phyloP scores from a whole-genome alignment of 257 asterid species.

The Gentiana straminea region DNA sequence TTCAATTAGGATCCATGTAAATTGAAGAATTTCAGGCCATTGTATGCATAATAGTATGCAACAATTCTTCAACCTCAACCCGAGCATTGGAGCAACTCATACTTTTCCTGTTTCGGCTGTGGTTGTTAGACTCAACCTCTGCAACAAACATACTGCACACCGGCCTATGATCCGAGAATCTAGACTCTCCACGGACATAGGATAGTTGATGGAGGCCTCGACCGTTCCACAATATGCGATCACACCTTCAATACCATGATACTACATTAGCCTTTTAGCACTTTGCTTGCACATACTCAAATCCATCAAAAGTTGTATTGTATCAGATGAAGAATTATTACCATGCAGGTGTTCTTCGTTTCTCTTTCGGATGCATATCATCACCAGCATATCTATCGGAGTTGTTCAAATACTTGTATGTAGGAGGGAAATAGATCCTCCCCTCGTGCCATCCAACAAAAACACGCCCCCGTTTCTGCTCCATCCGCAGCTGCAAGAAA shows the following conservation, averaged over 20 bases:
- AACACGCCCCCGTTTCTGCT: conserved; percentile 68
- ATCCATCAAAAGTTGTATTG: too few species aligned
- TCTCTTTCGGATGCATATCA: conserved; percentile 60
- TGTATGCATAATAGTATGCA: conserved; percentile 38
- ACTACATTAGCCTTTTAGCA: not conserved
- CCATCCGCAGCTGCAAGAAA: conserved; percentile 59
- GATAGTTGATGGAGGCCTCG: conserved; percentile 82
- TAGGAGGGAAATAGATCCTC: conserved; percentile 79
- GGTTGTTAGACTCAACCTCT: conserved; percentile 78
- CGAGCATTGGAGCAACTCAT: conserved; percentile 57
- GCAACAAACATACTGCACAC: conserved; percentile 70
- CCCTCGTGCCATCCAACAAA: conserved; percentile 89
- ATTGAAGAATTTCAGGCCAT: conserved; percentile 34
- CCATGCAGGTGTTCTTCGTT: conserved; percentile 96
- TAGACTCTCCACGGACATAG: conserved; percentile 91
- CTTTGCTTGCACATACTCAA: not conserved
- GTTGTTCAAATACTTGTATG: conserved; percentile 78
- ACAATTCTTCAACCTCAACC: conserved; percentile 86
- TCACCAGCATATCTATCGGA: conserved; percentile 88
- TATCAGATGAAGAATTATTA: conserved; percentile 17
- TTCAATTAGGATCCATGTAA: conserved; percentile 7
- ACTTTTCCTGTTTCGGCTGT: conserved; percentile 51
- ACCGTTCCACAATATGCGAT: conserved; percentile 92
- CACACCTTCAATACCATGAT: conserved; percentile 59
- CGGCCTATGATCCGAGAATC: conserved; percentile 91